Base-by-base conservation (phyloP, 257 asterid species). In the Solanum dulcamara region DNA sequence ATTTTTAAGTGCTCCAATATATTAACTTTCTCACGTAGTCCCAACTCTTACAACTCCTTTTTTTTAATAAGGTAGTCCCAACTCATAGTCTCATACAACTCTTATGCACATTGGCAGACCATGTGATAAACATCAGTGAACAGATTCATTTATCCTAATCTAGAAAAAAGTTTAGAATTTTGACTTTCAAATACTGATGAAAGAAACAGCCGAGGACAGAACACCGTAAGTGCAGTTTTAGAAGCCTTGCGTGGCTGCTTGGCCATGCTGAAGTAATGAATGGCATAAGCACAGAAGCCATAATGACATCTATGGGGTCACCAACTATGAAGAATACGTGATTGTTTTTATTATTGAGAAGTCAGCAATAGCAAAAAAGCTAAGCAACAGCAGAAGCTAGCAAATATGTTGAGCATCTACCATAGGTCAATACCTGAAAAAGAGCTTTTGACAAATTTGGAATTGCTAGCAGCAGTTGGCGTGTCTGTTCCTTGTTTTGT, bases 401-500 rank as follows among this genome's bases (percentile, higher is more conserved):
- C 48, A 81, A 80, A 18, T 70, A 64, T 71, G n/a, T 85, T 42
- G 22, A 77, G 83, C 64, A 46, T 77, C 64, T 26, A 28, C 42
- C 28, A 48, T 17, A 83, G 13, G 66, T 85, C 26, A 85, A 84
- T 70, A 94, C 99, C 99, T 95, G 99, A 80, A 96, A 93, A 85
- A 95, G 88, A 85, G 98, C 98, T 92, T 94, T 94, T 55, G 96
- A 68, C 91, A 96, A 88, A 86, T 89, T 91, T 20, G 99, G 97
- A 83, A 88, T 80, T 86, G 94, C 90, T 42, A 92, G 92, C 89
- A 96, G 89, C 64, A 95, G 88, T 82, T 92, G 91, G 26, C 92
- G 95, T 59, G 95, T 93, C 88, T 92, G 93, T 86, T 95, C 99
- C 91, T 95, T 94, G 87, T 94, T 91, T 87, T 91, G 95, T 44